Conservation (phyloP, 2,329 filamentous ascomycete species). For the Cladosporium austrohemisphaericum region DNA sequence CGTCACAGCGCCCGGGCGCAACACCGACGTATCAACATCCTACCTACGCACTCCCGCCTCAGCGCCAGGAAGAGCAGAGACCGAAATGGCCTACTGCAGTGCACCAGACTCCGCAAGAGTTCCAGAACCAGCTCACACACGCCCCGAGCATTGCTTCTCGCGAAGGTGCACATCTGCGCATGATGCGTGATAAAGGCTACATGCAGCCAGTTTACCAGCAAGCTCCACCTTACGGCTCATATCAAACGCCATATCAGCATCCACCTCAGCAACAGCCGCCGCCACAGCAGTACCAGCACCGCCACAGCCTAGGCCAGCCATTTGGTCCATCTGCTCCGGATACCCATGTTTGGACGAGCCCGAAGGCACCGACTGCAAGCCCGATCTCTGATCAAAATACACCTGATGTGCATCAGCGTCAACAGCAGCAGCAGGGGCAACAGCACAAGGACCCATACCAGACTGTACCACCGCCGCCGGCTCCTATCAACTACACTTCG, state of each 20-base stretch:
- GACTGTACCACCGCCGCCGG: background rate
- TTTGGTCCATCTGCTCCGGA: background rate
- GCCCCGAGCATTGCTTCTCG: slow-evolving; percentile 28
- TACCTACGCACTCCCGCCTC: background rate
- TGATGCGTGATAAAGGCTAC: slow-evolving; percentile 32
- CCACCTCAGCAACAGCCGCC: slow-evolving; percentile 11
- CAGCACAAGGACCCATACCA: slow-evolving; percentile 16
- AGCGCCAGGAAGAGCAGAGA: slow-evolving; percentile 16
- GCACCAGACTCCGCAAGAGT: slow-evolving; percentile 41
- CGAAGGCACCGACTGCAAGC: slow-evolving; percentile 31
- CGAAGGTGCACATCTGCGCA: slow-evolving; percentile 32
- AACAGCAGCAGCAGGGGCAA: slow-evolving; percentile 21
- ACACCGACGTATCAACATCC: slow-evolving; percentile 2
- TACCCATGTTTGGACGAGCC: slow-evolving; percentile 23
- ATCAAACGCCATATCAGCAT: background rate
- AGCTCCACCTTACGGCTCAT: background rate
- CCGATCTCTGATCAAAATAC: slow-evolving; percentile 31
- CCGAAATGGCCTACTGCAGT: slow-evolving; percentile 17
- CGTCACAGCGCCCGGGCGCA: slow-evolving; percentile 26
- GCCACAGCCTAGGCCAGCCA: slow-evolving; percentile 16
- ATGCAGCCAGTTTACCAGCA: slow-evolving; percentile 18
- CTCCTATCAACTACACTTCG: background rate
- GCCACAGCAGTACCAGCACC: slow-evolving; percentile 15
- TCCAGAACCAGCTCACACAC: slow-evolving; percentile 31
- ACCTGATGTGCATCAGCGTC: slow-evolving; percentile 18